phyloP scores from a whole-genome alignment of 1,284 basidiomycete genomes.

The Apiotrichum laibachii region DNA sequence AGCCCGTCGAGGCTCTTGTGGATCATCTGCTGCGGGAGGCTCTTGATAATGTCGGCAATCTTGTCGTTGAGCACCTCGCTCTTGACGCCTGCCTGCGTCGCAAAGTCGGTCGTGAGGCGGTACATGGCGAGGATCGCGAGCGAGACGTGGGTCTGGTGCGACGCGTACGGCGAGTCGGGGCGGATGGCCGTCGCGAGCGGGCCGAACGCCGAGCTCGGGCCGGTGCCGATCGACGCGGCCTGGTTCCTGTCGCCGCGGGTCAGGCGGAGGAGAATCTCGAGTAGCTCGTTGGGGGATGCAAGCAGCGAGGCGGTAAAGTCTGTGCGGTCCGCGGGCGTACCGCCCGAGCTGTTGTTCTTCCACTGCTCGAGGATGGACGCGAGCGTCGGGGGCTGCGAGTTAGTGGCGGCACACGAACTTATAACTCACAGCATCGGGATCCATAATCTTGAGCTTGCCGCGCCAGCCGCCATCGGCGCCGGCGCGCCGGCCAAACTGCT shows the following conservation, averaged over 20 bases:
- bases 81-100: slow-evolving; percentile 66
- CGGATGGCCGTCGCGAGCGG: slow-evolving; percentile 60
- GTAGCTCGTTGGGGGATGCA: slow-evolving; percentile 71
- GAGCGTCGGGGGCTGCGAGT: slow-evolving; percentile 76
- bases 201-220: slow-evolving; percentile 50
- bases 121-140: slow-evolving; percentile 87
- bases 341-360: slow-evolving; percentile 71
- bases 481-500: slow-evolving; percentile 65
- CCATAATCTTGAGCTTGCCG: slow-evolving; percentile 83
- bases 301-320: slow-evolving; percentile 84
- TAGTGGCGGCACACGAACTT: slow-evolving; percentile 7
- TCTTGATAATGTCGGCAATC: slow-evolving; percentile 82
- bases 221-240: slow-evolving; percentile 60
- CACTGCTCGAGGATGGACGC: slow-evolving; percentile 82
- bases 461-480: slow-evolving; percentile 75
- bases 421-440: slow-evolving; percentile 84
- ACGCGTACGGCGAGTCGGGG: slow-evolving; percentile 70
- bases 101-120: slow-evolving; percentile 75
- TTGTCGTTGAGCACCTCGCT: slow-evolving; percentile 70
- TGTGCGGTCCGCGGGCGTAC: slow-evolving; percentile 70
- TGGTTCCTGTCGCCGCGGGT: slow-evolving; percentile 82
- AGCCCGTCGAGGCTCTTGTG: slow-evolving; percentile 87
- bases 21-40: slow-evolving; percentile 75
- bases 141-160: slow-evolving; percentile 87
- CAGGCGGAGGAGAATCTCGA: slow-evolving; percentile 85